A percentile compares a stretch with the other conserved stretches of the same genome.
Conservation (phyloP, 371 early-diverging fungal genomes). For the Mortierella sp. region DNA sequence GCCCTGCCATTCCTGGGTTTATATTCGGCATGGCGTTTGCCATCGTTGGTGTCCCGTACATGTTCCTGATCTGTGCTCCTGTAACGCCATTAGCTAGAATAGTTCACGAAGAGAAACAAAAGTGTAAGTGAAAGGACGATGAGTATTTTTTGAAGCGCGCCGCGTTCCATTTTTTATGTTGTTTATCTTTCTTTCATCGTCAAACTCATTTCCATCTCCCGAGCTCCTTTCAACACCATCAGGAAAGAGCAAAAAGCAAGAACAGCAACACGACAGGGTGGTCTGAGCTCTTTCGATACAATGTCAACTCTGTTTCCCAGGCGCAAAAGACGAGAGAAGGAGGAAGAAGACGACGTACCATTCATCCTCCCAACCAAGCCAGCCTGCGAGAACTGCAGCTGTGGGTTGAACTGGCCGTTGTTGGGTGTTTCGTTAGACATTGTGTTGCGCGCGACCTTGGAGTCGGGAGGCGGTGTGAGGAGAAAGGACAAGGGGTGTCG, state of each 20-base stretch:
- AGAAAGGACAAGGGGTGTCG: background rate
- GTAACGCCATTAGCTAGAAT: slow-evolving; percentile 35
- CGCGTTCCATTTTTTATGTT: background rate
- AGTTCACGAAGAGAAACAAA: background rate
- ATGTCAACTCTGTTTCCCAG: background rate
- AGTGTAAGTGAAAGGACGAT: background rate
- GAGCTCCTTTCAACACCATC: background rate
- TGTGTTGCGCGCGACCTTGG: background rate
- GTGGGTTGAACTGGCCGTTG: slow-evolving; percentile 49
- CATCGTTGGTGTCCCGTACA: slow-evolving; percentile 55
- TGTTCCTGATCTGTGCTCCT: slow-evolving; percentile 55
- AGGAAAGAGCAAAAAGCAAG: slow-evolving; percentile 9
- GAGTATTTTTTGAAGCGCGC: background rate
- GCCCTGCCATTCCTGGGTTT: slow-evolving; percentile 38
- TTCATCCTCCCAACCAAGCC: slow-evolving; percentile 51
- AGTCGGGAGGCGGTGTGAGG: background rate
- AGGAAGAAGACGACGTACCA: slow-evolving; percentile 26
- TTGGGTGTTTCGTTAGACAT: slow-evolving; percentile 53
- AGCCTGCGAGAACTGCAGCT: slow-evolving; percentile 48
- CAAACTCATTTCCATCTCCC: background rate
- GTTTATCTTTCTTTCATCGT: background rate
- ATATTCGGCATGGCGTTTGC: slow-evolving; percentile 50
- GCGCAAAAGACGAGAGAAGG: background rate
- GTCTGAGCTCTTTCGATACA: background rate
- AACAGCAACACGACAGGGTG: slow-evolving; percentile 1